Percentiles rank a stretch among this genome's conserved stretches.
Evolutionary conservation across 257 asterid genomes (phyloP).

Genomic region (Primulina tabacum): DNA sequence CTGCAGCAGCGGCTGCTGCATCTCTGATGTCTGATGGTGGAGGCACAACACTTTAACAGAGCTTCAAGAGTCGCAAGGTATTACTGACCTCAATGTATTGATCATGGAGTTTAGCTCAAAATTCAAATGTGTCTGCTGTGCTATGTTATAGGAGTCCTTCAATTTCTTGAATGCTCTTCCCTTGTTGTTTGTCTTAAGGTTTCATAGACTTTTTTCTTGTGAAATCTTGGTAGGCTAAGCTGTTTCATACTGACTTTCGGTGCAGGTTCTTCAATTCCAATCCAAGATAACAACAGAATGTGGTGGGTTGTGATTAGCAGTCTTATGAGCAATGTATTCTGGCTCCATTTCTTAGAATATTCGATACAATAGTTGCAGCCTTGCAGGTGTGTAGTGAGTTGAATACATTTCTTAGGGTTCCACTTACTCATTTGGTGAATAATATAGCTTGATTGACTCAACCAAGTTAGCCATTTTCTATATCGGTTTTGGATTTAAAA

Average conservation of each 20-base stretch:
- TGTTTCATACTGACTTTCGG: background rate
- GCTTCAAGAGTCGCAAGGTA: conserved; percentile 17
- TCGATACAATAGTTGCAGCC: background rate
- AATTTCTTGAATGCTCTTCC: background rate
- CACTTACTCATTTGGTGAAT: background rate
- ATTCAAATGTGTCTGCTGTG: background rate
- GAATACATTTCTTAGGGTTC: background rate
- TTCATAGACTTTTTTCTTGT: background rate
- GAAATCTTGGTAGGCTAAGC: background rate
- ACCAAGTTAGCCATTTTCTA: background rate
- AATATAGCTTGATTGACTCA: background rate
- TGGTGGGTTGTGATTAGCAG: background rate
- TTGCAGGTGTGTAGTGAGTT: background rate
- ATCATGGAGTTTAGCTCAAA: background rate
- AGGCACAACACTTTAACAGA: conserved; percentile 51
- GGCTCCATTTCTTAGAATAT: background rate
- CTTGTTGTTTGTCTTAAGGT: background rate
- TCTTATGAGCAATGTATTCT: background rate
- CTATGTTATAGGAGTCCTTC: background rate
- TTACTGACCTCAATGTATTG: background rate
- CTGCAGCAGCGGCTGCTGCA: conserved; percentile 98
- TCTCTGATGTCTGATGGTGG: conserved; percentile 97
- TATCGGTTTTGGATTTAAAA: too few relatives aligned
- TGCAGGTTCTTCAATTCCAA: background rate
- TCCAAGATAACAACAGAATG: background rate